Base-by-base conservation (phyloP, 177 flowering plant species). In the Telopea speciosissima region DNA sequence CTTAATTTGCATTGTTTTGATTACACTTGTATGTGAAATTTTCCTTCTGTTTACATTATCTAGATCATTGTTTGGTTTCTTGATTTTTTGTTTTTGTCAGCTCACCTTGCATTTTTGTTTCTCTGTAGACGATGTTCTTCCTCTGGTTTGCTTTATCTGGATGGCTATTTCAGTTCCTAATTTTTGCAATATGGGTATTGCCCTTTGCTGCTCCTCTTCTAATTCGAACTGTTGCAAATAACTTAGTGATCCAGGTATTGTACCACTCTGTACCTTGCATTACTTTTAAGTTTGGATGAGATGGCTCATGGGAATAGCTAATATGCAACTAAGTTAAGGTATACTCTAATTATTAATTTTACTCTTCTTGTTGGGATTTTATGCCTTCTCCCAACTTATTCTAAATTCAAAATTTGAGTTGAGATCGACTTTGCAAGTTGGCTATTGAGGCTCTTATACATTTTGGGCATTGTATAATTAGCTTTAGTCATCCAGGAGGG, bases 61-160 rank as follows among this genome's bases (percentile, higher is more conserved):
- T 44, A 9, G 49, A 8, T 44, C 13, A 13, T 9, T 44, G 49
- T 44, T 49, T 49, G 1, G 54, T 1, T 11, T 49, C 54, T 49
- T 11, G 13, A 49, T 49, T 49, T 49, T 49, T 49, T 12, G 14
- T 49, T 12, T 26, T 73, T 42, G 17, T 67, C 54, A 26, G 10
- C 66, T 67, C 14, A 36, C 21, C 42, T 66, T 68, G 17, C 19
- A 16, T 49, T 52, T 67, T 76, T 70, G 66, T 0, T 61, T 64
- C 8, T 67, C 14, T 83, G 84, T 73, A 95, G 97, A 91, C 92
- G 67, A 75, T 93, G 71, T 87, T 90, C 88, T 91, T 95, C 84
- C 78, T 95, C 31, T 95, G 99, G 98, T 89, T 95, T 83, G 95
- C 96, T 60, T 79, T 95, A 64, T 95, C 98, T 65, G 99, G 99